phyloP scores from a whole-genome alignment of 1,284 basidiomycete species.

The Moesziomyces sp. region DNA sequence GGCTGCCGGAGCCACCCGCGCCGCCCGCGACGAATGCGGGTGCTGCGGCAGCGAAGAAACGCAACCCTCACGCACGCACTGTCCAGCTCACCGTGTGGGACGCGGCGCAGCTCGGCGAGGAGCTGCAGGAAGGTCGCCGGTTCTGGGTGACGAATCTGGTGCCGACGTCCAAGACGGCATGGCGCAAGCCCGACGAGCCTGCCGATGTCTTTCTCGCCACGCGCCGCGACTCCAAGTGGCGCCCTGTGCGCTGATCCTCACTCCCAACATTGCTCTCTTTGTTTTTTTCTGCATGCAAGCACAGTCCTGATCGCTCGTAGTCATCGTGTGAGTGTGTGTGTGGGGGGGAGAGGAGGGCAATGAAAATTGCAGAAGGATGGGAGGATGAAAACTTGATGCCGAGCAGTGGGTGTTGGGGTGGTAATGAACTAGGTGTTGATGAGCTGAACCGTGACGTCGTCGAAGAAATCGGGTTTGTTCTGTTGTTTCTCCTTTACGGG shows the following conservation, averaged over 20 bases:
- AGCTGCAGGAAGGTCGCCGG: slow-evolving; percentile 28
- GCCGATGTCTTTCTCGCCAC: slow-evolving; percentile 77
- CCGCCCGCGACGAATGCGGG: not conserved
- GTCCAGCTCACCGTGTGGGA: slow-evolving; percentile 59
- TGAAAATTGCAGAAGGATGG: too few relatives aligned
- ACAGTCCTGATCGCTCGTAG: not conserved
- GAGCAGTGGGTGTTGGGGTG: not conserved
- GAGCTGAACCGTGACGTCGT: slow-evolving; percentile 16
- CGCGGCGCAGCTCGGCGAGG: slow-evolving; percentile 21
- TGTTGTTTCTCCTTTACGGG: too few relatives aligned
- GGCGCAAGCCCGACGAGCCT: slow-evolving; percentile 73
- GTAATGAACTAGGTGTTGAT: slow-evolving; percentile 1
- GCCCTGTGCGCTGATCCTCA: not conserved
- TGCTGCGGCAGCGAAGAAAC: slow-evolving; percentile 8
- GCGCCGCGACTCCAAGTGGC: slow-evolving; percentile 75
- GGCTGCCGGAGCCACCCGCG: slow-evolving; percentile 17
- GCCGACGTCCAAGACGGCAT: slow-evolving; percentile 74
- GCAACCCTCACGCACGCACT: slow-evolving; percentile 41
- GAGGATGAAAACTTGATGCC: too few relatives aligned
- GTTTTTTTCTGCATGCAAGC: too few relatives aligned
- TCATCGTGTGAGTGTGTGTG: too few relatives aligned
- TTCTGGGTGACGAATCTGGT: slow-evolving; percentile 75
- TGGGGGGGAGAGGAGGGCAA: too few relatives aligned
- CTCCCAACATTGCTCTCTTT: too few relatives aligned
- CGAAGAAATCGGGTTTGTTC: slow-evolving; percentile 7